These are phyloP conservation scores for Jatropha curcas DNA, from an alignment of 345 rosid genomes.

Conservation along the genomic window DNA sequence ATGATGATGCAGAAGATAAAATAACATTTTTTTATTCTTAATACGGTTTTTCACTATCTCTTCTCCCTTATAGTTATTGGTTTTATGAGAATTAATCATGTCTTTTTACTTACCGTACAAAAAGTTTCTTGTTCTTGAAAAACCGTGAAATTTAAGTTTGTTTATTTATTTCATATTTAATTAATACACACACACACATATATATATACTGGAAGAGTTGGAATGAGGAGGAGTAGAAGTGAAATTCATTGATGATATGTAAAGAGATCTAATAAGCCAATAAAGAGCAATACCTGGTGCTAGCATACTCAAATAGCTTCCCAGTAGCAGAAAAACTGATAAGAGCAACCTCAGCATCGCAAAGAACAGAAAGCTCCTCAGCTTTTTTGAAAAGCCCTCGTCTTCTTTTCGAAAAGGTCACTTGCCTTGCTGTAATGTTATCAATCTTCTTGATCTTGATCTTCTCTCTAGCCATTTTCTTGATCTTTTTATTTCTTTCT, in stretches of 20 bases:
- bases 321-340: slow-evolving; percentile 56
- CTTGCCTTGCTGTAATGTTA: slow-evolving; percentile 56
- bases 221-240: not conserved
- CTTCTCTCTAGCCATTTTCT: slow-evolving; percentile 53
- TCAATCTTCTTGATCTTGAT: slow-evolving; percentile 56
- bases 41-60: too few species aligned
- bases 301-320: slow-evolving; percentile 49
- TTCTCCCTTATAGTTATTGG: too few species aligned
- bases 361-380: slow-evolving; percentile 55
- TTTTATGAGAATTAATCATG: too few species aligned
- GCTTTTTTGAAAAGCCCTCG: slow-evolving; percentile 60
- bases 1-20: too few species aligned
- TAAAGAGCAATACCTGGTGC: slow-evolving; percentile 41
- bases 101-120: too few species aligned
- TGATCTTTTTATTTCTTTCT: not conserved
- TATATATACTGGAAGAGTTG: not conserved
- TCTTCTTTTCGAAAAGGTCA: slow-evolving; percentile 58
- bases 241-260: not conserved
- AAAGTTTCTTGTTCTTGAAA: too few species aligned
- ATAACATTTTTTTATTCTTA: too few species aligned
- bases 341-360: slow-evolving; percentile 57
- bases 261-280: not conserved
- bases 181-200: too few species aligned
- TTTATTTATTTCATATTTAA: too few species aligned
- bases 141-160: too few species aligned